Conservation (phyloP, 78 protist genomes). For the Cavenderia fasciculata region DNA sequence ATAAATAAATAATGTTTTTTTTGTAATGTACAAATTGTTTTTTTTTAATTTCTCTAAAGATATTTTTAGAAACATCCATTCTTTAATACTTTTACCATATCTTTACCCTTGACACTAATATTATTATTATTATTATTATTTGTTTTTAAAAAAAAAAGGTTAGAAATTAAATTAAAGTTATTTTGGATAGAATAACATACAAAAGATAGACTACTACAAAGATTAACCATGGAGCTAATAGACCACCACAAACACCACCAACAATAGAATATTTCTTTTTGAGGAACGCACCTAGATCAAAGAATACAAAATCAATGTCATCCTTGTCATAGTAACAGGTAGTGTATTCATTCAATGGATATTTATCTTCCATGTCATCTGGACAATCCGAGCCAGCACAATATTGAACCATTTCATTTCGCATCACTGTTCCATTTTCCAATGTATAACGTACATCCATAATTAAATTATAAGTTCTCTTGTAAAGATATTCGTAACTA, state of each 20-base stretch:
- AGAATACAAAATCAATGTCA: constrained; percentile 33
- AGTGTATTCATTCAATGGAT: neutral
- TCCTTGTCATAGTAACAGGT: constrained; percentile 39
- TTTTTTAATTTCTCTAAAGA: too few species aligned
- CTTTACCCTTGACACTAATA: too few species aligned
- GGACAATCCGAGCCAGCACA: constrained; percentile 50
- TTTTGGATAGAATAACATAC: too few species aligned
- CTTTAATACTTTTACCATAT: too few species aligned
- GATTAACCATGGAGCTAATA: constrained; percentile 62
- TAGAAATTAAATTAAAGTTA: too few species aligned
- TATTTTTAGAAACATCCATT: too few species aligned
- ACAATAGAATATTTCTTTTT: constrained; percentile 28
- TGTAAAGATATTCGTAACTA: constrained; percentile 1
- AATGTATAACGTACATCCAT: constrained; percentile 10
- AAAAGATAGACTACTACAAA: too few species aligned
- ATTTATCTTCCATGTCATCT: neutral
- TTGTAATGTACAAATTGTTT: too few species aligned
- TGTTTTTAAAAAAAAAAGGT: too few species aligned
- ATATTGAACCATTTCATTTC: neutral
- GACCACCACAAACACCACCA: constrained; percentile 65
- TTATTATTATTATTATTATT: too few species aligned
- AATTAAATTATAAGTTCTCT: constrained; percentile 28
- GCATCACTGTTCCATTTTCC: neutral
- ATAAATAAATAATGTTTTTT: too few species aligned
- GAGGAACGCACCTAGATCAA: constrained; percentile 12